Evolutionary conservation across 495 filamentous ascomycete species (phyloP).

Genomic region (Lophium mytilinum): DNA sequence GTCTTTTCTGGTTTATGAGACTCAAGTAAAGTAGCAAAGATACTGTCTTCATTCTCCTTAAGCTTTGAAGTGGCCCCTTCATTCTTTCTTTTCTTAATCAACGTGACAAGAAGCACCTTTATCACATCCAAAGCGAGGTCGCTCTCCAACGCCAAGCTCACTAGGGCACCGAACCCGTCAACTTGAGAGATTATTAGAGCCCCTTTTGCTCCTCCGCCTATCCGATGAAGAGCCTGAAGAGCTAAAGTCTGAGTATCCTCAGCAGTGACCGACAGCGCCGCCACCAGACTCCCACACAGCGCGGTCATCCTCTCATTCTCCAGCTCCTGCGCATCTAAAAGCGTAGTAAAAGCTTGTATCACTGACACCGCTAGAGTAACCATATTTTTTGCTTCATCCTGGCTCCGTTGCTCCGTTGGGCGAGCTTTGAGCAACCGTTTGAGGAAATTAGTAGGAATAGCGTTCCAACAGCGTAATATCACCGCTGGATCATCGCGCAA

Average conservation of each 20-base stretch:
- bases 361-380: slow-evolving; percentile 52
- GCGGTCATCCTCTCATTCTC: not conserved
- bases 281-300: not conserved
- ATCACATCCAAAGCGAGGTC: not conserved
- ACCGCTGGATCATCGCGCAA: slow-evolving; percentile 25
- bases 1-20: not conserved
- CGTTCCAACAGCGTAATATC: slow-evolving; percentile 42
- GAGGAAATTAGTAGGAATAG: slow-evolving; percentile 18
- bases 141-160: not conserved
- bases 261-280: not conserved
- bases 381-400: slow-evolving; percentile 45
- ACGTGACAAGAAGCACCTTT: not conserved
- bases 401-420: slow-evolving; percentile 32
- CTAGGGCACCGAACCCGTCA: slow-evolving; percentile 43
- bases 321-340: slow-evolving; percentile 41
- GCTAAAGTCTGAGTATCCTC: not conserved
- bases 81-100: no score
- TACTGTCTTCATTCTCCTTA: not conserved
- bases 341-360: slow-evolving; percentile 47
- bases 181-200: slow-evolving; percentile 26
- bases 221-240: slow-evolving; percentile 24
- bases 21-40: not conserved
- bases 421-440: slow-evolving; percentile 5
- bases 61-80: not conserved
- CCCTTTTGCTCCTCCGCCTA: slow-evolving; percentile 13